phyloP scores from a whole-genome alignment of 1,284 basidiomycete genomes.

The Naganishia sp. region DNA sequence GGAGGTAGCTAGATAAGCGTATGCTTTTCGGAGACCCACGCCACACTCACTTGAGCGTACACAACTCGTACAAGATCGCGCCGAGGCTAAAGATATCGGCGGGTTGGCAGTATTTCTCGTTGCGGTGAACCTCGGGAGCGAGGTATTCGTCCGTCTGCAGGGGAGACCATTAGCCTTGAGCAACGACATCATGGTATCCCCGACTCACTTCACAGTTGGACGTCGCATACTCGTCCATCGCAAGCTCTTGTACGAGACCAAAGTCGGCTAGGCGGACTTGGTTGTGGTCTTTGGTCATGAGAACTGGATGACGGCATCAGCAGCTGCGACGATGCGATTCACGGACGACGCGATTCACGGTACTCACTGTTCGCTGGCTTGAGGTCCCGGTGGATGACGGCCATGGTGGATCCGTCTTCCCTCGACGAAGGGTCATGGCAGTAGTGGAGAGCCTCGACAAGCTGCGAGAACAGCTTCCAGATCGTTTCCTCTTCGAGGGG shows the following conservation, averaged over 20 bases:
- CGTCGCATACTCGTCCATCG: background rate
- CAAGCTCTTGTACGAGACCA: background rate
- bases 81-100: background rate
- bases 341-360: background rate
- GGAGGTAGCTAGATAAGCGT: background rate
- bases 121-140: background rate
- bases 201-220: background rate
- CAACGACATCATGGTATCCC: background rate
- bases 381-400: constrained; percentile 7
- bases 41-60: background rate
- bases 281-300: background rate
- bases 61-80: background rate
- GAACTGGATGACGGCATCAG: background rate
- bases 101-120: background rate
- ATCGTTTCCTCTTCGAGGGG: background rate
- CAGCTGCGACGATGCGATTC: background rate
- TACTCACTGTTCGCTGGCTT: constrained; percentile 7
- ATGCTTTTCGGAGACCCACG: background rate
- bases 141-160: background rate
- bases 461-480: background rate
- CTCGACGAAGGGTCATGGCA: background rate
- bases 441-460: background rate
- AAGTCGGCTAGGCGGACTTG: constrained; percentile 1
- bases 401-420: background rate
- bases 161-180: background rate